Evolutionary conservation across 2,329 filamentous ascomycete species (phyloP).

Genomic region (Pleomassaria siparia): DNA sequence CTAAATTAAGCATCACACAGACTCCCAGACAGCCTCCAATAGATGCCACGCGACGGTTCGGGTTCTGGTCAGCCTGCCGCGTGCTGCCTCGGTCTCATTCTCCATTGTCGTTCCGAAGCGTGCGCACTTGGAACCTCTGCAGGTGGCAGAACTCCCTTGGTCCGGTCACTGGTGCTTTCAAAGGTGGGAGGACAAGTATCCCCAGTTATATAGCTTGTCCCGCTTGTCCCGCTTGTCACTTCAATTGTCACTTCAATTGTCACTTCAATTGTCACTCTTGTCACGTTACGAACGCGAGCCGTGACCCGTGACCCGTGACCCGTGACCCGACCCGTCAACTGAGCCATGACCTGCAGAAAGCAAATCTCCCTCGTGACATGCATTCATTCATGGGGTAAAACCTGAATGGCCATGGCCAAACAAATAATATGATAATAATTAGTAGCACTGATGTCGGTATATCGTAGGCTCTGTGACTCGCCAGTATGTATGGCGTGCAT

Average conservation of each 20-base stretch:
- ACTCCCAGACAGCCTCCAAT: slow-evolving; percentile 4
- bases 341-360: no score
- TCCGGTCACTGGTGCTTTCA: neutral
- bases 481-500: neutral
- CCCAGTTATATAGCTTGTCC: no score
- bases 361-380: neutral
- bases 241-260: no score
- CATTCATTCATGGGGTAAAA: neutral
- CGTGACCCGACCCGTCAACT: neutral
- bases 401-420: neutral
- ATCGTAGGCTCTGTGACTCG: neutral
- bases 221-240: no score
- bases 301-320: neutral
- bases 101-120: no score
- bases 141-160: neutral
- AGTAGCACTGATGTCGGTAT: neutral
- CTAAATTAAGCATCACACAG: slow-evolving; percentile 22
- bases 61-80: slow-evolving; percentile 9
- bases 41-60: slow-evolving; percentile 9
- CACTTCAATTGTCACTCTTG: no score
- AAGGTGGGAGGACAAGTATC: no score
- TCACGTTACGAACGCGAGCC: neutral
- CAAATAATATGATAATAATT: no score
- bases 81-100: slow-evolving; percentile 5
- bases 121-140: no score